Evolutionary conservation across 2,329 filamentous ascomycete species (phyloP).

Genomic region (Cladorrhinum sp.): DNA sequence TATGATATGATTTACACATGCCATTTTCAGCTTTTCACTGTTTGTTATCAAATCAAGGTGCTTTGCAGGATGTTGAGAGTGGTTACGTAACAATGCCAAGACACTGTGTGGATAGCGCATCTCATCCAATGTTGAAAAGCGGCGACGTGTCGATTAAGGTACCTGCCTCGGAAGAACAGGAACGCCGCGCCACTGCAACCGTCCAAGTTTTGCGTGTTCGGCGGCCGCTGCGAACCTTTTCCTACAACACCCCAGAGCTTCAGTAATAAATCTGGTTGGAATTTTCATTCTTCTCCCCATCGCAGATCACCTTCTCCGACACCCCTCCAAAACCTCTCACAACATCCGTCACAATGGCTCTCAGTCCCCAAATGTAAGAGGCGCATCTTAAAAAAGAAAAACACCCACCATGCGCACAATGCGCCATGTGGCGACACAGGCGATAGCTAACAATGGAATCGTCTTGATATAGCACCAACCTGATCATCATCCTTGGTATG

Average conservation of each 20-base stretch:
- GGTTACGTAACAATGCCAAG: too few species aligned
- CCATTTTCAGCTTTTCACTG: too few species aligned
- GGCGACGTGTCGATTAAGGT: neutral
- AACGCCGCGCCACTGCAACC: neutral
- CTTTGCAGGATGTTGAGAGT: too few species aligned
- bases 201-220: neutral
- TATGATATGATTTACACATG: too few species aligned
- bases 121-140: neutral
- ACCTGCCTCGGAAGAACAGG: neutral
- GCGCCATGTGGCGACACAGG: neutral
- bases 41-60: too few species aligned
- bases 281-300: neutral
- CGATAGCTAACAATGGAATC: slow-evolving; percentile 20
- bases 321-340: neutral
- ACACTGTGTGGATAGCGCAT: neutral
- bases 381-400: neutral
- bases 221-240: neutral
- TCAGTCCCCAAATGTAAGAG: slow-evolving; percentile 63
- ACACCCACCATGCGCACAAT: neutral
- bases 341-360: slow-evolving; percentile 50
- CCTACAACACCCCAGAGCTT: neutral
- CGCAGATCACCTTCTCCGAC: neutral
- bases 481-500: slow-evolving; percentile 93
- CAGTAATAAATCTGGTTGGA: neutral
- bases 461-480: slow-evolving; percentile 66